phyloP scores from a whole-genome alignment of 2,329 filamentous ascomycete genomes.

The Hypoxylon sp. region DNA sequence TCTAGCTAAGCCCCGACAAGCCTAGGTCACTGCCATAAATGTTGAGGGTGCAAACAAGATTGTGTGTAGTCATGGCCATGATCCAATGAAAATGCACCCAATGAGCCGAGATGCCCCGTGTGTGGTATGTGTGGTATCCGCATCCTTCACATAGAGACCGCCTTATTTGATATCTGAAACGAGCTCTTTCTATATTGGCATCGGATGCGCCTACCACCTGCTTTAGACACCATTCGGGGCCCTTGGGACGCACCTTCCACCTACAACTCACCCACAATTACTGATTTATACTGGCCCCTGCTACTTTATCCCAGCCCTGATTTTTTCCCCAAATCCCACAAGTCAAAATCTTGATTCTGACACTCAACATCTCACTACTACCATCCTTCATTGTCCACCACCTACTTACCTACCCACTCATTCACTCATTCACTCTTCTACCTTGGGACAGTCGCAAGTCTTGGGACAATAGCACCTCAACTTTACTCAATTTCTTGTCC shows the following conservation, averaged over 20 bases:
- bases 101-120: neutral
- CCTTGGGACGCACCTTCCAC: neutral
- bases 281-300: neutral
- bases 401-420: slow-evolving; percentile 1
- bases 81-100: neutral
- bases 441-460: slow-evolving; percentile 33
- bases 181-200: slow-evolving; percentile 19
- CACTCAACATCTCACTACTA: slow-evolving; percentile 2
- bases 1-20: slow-evolving; percentile 10
- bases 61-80: neutral
- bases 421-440: slow-evolving; percentile 12
- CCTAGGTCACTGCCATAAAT: slow-evolving; percentile 1
- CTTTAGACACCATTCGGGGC: neutral
- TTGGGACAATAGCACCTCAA: slow-evolving; percentile 25
- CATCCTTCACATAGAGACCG: neutral
- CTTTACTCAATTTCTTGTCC: slow-evolving; percentile 24
- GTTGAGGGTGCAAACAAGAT: slow-evolving; percentile 21
- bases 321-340: neutral
- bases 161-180: slow-evolving; percentile 22
- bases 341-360: slow-evolving; percentile 4
- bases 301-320: neutral
- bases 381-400: slow-evolving; percentile 2
- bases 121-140: neutral
- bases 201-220: neutral
- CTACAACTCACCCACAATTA: neutral